phyloP scores from a whole-genome alignment of 257 asterid genomes.

The Capsicum baccatum region DNA sequence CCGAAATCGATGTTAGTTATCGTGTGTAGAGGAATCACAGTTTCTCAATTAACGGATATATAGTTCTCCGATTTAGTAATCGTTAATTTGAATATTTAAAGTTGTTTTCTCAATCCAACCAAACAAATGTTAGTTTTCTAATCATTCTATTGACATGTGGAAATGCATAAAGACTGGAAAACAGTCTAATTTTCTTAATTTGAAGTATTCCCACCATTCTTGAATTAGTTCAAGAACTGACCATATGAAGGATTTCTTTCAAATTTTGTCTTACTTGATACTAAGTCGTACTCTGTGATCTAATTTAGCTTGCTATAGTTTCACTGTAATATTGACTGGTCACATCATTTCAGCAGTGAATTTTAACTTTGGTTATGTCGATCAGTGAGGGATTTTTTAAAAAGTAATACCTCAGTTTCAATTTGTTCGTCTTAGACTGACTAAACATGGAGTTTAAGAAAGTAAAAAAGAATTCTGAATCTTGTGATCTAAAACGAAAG shows the following conservation, averaged over 20 bases:
- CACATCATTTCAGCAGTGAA: neutral
- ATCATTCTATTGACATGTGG: neutral
- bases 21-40: neutral
- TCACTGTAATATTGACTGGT: neutral
- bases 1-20: neutral
- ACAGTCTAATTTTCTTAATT: neutral
- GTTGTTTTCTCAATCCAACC: neutral
- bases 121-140: neutral
- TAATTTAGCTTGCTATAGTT: neutral
- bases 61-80: neutral
- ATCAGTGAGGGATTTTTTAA: neutral
- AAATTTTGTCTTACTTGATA: neutral
- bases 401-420: too few species aligned
- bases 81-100: neutral
- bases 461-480: too few species aligned
- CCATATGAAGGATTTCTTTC: neutral
- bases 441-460: too few species aligned
- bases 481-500: too few species aligned
- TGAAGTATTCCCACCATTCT: neutral
- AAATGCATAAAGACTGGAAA: neutral
- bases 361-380: neutral
- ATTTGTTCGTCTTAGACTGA: too few species aligned
- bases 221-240: neutral
- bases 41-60: neutral
- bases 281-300: neutral